Evolutionary conservation across 2,329 filamentous ascomycete genomes (phyloP).

Genomic region (Aureobasidium zeae): DNA sequence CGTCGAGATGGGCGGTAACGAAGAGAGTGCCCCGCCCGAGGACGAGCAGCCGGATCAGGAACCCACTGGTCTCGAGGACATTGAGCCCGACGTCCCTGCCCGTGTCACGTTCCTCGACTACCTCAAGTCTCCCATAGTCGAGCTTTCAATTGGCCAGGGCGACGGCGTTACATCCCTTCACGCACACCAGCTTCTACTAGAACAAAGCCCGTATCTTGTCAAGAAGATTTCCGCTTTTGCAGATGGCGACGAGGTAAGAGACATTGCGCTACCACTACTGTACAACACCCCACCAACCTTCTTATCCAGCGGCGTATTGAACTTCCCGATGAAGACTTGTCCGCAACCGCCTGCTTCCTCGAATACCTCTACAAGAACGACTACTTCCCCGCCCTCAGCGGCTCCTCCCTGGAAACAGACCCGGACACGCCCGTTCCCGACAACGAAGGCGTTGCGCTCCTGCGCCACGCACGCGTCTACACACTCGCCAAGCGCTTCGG

Average conservation of each 20-base stretch:
- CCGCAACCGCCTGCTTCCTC: slow-evolving; percentile 68
- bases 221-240: slow-evolving; percentile 27
- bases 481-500: slow-evolving; percentile 75
- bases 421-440: slow-evolving; percentile 57
- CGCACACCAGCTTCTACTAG: slow-evolving; percentile 70
- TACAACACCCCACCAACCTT: no score
- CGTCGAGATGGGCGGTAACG: slow-evolving; percentile 40
- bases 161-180: slow-evolving; percentile 55
- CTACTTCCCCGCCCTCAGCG: slow-evolving; percentile 64
- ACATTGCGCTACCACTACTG: no score
- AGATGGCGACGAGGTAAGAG: slow-evolving; percentile 49
- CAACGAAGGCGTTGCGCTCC: slow-evolving; percentile 69
- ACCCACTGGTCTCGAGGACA: slow-evolving; percentile 32
- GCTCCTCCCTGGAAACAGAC: slow-evolving; percentile 59
- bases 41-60: slow-evolving; percentile 24
- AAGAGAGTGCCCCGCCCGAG: slow-evolving; percentile 17
- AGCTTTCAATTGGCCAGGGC: slow-evolving; percentile 40
- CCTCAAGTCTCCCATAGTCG: slow-evolving; percentile 40
- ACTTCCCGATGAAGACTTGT: slow-evolving; percentile 57
- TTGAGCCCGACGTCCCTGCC: slow-evolving; percentile 34
- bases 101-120: slow-evolving; percentile 39
- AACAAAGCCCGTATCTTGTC: slow-evolving; percentile 65
- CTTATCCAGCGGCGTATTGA: slow-evolving; percentile 51
- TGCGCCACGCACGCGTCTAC: slow-evolving; percentile 84
- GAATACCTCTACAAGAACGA: slow-evolving; percentile 79